Conservation (phyloP, 139 green algal genomes). For the Chlorella sorokiniana region DNA sequence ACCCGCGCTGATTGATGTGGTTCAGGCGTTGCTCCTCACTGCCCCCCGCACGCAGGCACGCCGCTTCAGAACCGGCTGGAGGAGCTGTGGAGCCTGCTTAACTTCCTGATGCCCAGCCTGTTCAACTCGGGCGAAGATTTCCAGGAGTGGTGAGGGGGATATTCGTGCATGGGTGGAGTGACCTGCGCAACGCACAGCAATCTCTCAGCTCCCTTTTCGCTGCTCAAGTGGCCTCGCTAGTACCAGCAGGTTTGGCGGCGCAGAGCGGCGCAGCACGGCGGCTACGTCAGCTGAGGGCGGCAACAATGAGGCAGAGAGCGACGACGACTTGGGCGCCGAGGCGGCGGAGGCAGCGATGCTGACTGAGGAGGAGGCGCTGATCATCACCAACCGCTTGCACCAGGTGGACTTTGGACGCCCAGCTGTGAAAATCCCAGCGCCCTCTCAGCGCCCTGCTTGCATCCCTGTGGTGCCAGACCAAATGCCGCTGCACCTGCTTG, state of each 20-base stretch:
- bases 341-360: conserved; percentile 47
- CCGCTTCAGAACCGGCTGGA: conserved; percentile 73
- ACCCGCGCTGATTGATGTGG: background rate
- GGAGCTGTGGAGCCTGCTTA: conserved; percentile 95
- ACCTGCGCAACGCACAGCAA: too few relatives aligned
- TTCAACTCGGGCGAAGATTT: conserved; percentile 85
- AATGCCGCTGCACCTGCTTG: background rate
- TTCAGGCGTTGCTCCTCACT: background rate
- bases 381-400: conserved; percentile 90
- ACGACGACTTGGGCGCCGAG: conserved; percentile 29
- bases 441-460: background rate
- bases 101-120: conserved; percentile 91
- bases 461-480: background rate
- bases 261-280: background rate
- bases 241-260: conserved; percentile 33
- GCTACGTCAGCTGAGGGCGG: background rate
- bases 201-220: background rate
- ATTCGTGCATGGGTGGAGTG: too few relatives aligned
- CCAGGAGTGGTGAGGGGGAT: conserved; percentile 64
- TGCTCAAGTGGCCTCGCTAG: background rate
- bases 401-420: conserved; percentile 26
- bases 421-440: too few relatives aligned
- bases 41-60: conserved; percentile 72
- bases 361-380: conserved; percentile 87
- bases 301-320: background rate